Conservation (phyloP, 371 early-diverging fungal species). For the Basidiobolus meristosporus region DNA sequence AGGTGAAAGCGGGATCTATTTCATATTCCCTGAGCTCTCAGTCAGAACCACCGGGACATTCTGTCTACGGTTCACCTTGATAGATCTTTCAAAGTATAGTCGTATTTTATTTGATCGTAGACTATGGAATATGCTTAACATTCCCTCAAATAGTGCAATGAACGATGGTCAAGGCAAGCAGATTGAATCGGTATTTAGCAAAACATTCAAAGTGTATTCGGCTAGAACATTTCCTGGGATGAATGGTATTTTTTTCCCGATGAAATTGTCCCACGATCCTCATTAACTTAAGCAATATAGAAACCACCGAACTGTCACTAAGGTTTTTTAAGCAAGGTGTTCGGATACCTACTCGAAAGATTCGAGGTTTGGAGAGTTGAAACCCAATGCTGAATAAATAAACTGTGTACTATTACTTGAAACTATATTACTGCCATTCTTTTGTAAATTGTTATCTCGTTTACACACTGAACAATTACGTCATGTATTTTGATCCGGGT, state of each 20-base stretch:
- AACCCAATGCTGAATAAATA: too few relatives aligned
- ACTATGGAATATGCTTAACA: background rate
- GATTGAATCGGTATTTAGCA: constrained; percentile 6
- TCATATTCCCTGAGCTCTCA: constrained; percentile 51
- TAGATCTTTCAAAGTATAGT: constrained; percentile 1
- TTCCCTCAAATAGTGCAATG: background rate
- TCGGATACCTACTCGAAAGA: too few relatives aligned
- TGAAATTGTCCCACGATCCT: too few relatives aligned
- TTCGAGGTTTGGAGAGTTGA: too few relatives aligned
- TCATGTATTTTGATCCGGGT: too few relatives aligned
- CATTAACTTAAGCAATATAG: too few relatives aligned
- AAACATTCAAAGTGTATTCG: constrained; percentile 27
- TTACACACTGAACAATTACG: too few relatives aligned
- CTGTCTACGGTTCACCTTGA: constrained; percentile 34
- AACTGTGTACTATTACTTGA: too few relatives aligned
- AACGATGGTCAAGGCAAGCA: background rate
- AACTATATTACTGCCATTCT: too few relatives aligned
- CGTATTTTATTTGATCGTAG: background rate
- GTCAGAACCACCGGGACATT: constrained; percentile 43
- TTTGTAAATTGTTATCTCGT: too few relatives aligned
- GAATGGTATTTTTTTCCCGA: constrained; percentile 16
- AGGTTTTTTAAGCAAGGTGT: too few relatives aligned
- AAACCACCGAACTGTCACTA: too few relatives aligned
- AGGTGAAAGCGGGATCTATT: constrained; percentile 48
- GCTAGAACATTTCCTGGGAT: constrained; percentile 44